These are phyloP conservation scores for Aspergillus udagawae DNA, from an alignment of 2,329 filamentous ascomycete genomes.

Conservation along the genomic window DNA sequence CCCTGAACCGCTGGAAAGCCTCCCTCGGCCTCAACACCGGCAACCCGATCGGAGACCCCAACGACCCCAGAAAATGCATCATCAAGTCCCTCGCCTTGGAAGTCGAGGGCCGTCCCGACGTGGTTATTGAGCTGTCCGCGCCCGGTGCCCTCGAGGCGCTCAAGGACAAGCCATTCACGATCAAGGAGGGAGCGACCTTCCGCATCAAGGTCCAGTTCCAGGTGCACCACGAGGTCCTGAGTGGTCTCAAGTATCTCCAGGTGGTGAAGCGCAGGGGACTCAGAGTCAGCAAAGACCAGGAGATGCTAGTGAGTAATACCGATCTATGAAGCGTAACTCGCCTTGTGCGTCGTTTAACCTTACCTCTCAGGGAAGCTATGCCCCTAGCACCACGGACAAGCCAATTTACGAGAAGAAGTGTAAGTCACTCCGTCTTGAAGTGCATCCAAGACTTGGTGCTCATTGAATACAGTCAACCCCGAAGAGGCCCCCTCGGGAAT, in stretches of 20 bases:
- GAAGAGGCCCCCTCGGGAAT: conserved; percentile 92
- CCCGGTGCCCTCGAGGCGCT: conserved; percentile 71
- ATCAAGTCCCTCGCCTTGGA: conserved; percentile 89
- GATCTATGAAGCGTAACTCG: background rate
- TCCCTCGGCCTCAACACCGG: conserved; percentile 80
- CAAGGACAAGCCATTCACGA: conserved; percentile 90
- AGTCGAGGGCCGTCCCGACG: conserved; percentile 73
- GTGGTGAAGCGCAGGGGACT: conserved; percentile 86
- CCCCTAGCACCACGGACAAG: conserved; percentile 86
- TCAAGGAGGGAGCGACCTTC: conserved; percentile 93
- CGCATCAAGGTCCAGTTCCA: conserved; percentile 93
- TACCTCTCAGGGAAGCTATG: conserved; percentile 70
- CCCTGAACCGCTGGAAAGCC: conserved; percentile 94
- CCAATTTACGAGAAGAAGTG: conserved; percentile 86
- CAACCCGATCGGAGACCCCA: conserved; percentile 68
- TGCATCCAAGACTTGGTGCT: background rate
- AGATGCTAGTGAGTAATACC: conserved; percentile 78
- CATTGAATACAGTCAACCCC: conserved; percentile 63
- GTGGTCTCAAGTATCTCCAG: conserved; percentile 93
- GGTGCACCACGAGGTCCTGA: conserved; percentile 94
- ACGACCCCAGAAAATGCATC: conserved; percentile 84
- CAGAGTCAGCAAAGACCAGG: conserved; percentile 84
- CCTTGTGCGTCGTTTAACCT: background rate
- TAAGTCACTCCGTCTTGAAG: conserved; percentile 48
- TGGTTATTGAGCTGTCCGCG: conserved; percentile 79